Conservation (phyloP, 2,329 filamentous ascomycete genomes). For the Colletotrichum spaethianum region DNA sequence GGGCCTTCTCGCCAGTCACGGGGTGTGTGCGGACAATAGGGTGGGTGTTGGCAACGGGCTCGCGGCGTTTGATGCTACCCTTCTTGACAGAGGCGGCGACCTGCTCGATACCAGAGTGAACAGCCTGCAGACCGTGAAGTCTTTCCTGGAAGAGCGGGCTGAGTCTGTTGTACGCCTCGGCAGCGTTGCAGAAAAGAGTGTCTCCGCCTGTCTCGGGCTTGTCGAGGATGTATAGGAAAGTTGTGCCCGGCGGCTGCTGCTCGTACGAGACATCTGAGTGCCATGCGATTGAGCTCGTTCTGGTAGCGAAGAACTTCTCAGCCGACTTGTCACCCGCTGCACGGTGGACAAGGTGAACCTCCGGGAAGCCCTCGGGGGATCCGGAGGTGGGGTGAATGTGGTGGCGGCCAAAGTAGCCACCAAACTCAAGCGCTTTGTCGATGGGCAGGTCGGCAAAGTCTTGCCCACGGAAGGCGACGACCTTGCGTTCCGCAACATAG, state of each 20-base stretch:
- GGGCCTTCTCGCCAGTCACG: conserved; percentile 38
- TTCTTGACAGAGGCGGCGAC: conserved; percentile 37
- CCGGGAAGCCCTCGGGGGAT: conserved; percentile 75
- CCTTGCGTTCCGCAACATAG: conserved; percentile 76
- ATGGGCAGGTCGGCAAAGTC: conserved; percentile 75
- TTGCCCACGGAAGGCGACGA: conserved; percentile 78
- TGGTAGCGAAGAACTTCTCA: conserved; percentile 73
- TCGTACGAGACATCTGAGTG: conserved; percentile 93
- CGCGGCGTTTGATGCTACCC: conserved; percentile 39
- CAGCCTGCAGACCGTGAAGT: conserved; percentile 38
- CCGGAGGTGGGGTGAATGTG: conserved; percentile 83
- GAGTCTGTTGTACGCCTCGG: conserved; percentile 84
- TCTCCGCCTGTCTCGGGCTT: conserved; percentile 85
- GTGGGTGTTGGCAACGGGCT: conserved; percentile 38
- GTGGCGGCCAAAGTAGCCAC: conserved; percentile 77
- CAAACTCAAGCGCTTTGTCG: conserved; percentile 73
- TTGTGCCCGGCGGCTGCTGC: conserved; percentile 88
- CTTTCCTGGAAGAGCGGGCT: conserved; percentile 82
- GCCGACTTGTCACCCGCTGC: conserved; percentile 65
- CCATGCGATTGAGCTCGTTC: conserved; percentile 88
- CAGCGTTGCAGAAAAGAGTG: conserved; percentile 86
- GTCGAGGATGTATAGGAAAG: conserved; percentile 91
- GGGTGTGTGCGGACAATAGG: conserved; percentile 39
- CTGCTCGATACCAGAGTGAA: conserved; percentile 39
- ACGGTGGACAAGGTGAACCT: conserved; percentile 78